phyloP scores from a whole-genome alignment of 2,329 filamentous ascomycete species.

The Ophiocordyceps sinensis region DNA sequence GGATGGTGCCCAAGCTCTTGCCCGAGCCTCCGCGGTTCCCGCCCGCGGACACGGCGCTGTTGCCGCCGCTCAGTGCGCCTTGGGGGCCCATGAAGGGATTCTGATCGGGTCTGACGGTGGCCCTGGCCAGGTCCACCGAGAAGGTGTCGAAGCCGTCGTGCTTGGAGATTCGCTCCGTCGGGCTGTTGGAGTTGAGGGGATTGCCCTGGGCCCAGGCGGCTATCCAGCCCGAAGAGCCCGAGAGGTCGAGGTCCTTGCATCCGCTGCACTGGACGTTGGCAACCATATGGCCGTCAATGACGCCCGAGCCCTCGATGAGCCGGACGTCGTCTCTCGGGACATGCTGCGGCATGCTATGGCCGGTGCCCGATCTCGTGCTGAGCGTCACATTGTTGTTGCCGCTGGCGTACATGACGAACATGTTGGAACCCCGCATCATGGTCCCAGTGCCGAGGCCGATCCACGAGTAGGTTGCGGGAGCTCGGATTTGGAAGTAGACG shows the following conservation, averaged over 20 bases:
- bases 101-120: conserved; percentile 28
- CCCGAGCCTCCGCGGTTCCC: conserved; percentile 1
- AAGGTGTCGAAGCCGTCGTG: conserved; percentile 33
- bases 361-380: conserved; percentile 36
- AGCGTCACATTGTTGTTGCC: conserved; percentile 45
- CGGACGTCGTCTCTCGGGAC: conserved; percentile 27
- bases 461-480: conserved; percentile 39
- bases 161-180: conserved; percentile 22
- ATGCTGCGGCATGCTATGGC: conserved; percentile 34
- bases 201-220: conserved; percentile 36
- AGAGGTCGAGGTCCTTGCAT: conserved; percentile 32
- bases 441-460: conserved; percentile 42
- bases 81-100: conserved; percentile 34
- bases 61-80: not conserved
- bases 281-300: conserved; percentile 35
- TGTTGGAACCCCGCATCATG: conserved; percentile 40
- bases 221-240: conserved; percentile 32
- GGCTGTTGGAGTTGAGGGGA: conserved; percentile 27
- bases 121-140: conserved; percentile 32
- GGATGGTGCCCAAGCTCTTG: conserved; percentile 21
- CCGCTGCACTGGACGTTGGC: conserved; percentile 44
- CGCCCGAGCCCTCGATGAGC: conserved; percentile 44
- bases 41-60: not conserved
- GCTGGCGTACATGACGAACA: conserved; percentile 48
- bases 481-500: conserved; percentile 47